Percentiles rank a stretch among this genome's conserved stretches.
Evolutionary conservation across 2,329 filamentous ascomycete genomes (phyloP).

Genomic region (Arthrobotrys iridis): DNA sequence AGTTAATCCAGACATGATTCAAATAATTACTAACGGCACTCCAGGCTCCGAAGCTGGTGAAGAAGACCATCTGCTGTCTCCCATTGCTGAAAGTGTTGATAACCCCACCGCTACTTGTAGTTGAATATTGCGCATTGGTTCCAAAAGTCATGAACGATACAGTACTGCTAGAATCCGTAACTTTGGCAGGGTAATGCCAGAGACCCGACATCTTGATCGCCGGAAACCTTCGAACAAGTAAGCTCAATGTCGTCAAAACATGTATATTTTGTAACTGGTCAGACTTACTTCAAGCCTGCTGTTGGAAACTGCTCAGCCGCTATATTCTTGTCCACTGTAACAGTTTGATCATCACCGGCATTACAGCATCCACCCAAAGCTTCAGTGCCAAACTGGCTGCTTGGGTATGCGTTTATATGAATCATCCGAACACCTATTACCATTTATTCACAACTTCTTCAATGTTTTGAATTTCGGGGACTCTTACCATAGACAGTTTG

Average conservation of each 20-base stretch:
- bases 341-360: constrained; percentile 65
- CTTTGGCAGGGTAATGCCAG: constrained; percentile 70
- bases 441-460: constrained; percentile 65
- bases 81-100: constrained; percentile 68
- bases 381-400: constrained; percentile 65
- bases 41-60: constrained; percentile 68
- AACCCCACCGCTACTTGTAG: constrained; percentile 67
- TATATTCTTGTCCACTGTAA: constrained; percentile 66
- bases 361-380: constrained; percentile 65
- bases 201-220: constrained; percentile 63
- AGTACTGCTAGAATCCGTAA: constrained; percentile 66
- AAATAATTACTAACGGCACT: constrained; percentile 58
- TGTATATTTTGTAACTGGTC: constrained; percentile 58
- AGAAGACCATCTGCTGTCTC: constrained; percentile 72
- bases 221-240: constrained; percentile 7
- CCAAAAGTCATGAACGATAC: constrained; percentile 69
- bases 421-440: constrained; percentile 69
- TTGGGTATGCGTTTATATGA: constrained; percentile 69
- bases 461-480: constrained; percentile 64
- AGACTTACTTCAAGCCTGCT: constrained; percentile 66
- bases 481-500: constrained; percentile 70
- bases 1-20: constrained; percentile 45
- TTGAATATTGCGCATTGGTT: constrained; percentile 62
- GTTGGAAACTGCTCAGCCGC: constrained; percentile 66
- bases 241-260: background rate